A percentile compares a stretch with the other conserved stretches of the same genome.
Evolutionary conservation across 2,329 filamentous ascomycete genomes (phyloP).

Genomic region (Lachnellula occidentalis): DNA sequence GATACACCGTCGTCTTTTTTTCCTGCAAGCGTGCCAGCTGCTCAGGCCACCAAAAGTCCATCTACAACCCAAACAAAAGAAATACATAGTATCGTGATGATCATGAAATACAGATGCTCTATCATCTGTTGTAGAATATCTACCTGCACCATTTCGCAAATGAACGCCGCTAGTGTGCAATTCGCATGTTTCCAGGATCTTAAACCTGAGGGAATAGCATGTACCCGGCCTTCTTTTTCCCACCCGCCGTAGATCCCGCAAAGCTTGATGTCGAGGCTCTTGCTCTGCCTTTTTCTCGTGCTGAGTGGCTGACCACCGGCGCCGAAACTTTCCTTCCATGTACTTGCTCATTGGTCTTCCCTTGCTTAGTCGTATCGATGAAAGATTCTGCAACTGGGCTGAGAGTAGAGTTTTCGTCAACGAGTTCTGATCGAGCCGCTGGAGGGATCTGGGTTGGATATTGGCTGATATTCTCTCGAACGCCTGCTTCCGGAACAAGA

Average conservation of each 20-base stretch:
- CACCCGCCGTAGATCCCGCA: conserved; percentile 4
- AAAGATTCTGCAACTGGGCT: conserved; percentile 27
- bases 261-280: conserved; percentile 19
- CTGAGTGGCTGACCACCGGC: conserved; percentile 18
- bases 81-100: conserved; percentile 17
- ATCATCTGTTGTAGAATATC: not conserved
- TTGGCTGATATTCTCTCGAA: conserved; percentile 13
- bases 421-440: not conserved
- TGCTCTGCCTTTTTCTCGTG: conserved; percentile 16
- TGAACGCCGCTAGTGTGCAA: not conserved
- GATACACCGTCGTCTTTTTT: not conserved
- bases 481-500: conserved; percentile 10
- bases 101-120: conserved; percentile 1
- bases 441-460: conserved; percentile 3
- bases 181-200: not conserved
- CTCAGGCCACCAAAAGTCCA: conserved; percentile 3
- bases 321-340: conserved; percentile 29
- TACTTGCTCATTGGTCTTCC: not conserved
- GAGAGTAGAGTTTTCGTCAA: conserved; percentile 10
- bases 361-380: conserved; percentile 1
- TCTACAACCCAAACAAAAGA: conserved; percentile 7
- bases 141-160: not conserved
- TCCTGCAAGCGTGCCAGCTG: conserved; percentile 7
- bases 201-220: conserved; percentile 27
- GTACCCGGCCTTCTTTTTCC: conserved; percentile 25